A percentile compares a stretch with the other conserved stretches of the same genome.
phyloP scores from a whole-genome alignment of 2,329 filamentous ascomycete species.

The Aspergillus latus region DNA sequence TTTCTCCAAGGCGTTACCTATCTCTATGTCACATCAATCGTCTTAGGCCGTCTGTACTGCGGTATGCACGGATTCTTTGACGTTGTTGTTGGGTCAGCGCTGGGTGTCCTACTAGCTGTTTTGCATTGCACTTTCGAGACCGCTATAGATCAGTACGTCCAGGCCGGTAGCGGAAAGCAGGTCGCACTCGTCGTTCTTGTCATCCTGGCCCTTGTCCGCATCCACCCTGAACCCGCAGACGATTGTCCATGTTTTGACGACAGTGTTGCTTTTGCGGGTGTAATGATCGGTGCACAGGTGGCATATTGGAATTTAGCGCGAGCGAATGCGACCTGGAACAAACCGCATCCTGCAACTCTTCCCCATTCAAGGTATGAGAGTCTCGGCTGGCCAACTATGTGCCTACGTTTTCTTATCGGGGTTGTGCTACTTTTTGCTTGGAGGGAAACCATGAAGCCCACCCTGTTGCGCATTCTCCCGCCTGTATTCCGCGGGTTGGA shows the following conservation, averaged over 20 bases:
- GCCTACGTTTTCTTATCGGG: slow-evolving; percentile 71
- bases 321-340: slow-evolving; percentile 53
- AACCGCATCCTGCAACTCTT: slow-evolving; percentile 59
- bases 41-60: slow-evolving; percentile 89
- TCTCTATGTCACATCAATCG: slow-evolving; percentile 84
- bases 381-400: slow-evolving; percentile 64
- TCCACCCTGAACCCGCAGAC: slow-evolving; percentile 94
- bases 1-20: slow-evolving; percentile 70
- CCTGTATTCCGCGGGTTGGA: slow-evolving; percentile 86
- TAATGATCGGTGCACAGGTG: slow-evolving; percentile 79
- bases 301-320: slow-evolving; percentile 79
- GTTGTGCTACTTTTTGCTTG: slow-evolving; percentile 83
- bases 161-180: slow-evolving; percentile 62
- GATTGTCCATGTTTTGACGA: slow-evolving; percentile 98
- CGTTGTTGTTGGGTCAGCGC: slow-evolving; percentile 73
- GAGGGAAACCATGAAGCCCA: slow-evolving; percentile 85
- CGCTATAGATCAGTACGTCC: slow-evolving; percentile 69
- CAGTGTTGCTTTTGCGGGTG: slow-evolving; percentile 87
- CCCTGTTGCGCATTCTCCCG: slow-evolving; percentile 73
- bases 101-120: slow-evolving; percentile 67
- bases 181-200: slow-evolving; percentile 63
- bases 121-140: slow-evolving; percentile 57
- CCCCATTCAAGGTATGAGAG: slow-evolving; percentile 62
- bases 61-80: slow-evolving; percentile 98
- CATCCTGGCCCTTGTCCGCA: slow-evolving; percentile 74